Conservation (phyloP, 768 basidiomycete genomes). For the Leccinum barrowsii region DNA sequence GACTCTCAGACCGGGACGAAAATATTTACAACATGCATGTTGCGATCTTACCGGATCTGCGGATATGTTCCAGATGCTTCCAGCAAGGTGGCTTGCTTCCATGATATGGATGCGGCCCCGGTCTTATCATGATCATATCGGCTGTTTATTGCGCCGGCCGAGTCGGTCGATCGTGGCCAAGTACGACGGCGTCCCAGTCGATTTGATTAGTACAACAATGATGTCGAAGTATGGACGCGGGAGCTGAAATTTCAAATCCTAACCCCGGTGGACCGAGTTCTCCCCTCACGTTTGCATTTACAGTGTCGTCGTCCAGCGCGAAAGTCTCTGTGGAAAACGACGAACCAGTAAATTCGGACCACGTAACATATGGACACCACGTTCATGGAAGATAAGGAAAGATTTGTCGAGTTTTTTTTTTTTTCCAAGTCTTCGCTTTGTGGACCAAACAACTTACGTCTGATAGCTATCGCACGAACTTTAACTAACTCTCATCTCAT, state of each 20-base stretch:
- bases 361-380: neutral
- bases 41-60: neutral
- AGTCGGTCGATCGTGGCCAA: neutral
- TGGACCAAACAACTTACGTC: conserved; percentile 8
- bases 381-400: conserved; percentile 1
- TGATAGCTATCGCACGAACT: neutral
- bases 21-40: neutral
- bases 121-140: conserved; percentile 4
- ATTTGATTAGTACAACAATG: neutral
- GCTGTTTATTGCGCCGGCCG: neutral
- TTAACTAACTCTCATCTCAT: neutral
- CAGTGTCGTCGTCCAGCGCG: neutral
- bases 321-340: neutral
- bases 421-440: neutral
- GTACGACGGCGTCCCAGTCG: conserved; percentile 1
- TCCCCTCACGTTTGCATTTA: neutral
- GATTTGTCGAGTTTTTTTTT: neutral
- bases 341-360: neutral
- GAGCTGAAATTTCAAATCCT: neutral
- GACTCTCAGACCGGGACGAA: neutral
- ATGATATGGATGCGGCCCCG: conserved; percentile 4
- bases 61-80: neutral
- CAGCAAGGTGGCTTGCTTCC: neutral
- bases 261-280: neutral
- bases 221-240: neutral